Conservation (phyloP, 805 yeast species). For the Saccharomycopsis sp. region DNA sequence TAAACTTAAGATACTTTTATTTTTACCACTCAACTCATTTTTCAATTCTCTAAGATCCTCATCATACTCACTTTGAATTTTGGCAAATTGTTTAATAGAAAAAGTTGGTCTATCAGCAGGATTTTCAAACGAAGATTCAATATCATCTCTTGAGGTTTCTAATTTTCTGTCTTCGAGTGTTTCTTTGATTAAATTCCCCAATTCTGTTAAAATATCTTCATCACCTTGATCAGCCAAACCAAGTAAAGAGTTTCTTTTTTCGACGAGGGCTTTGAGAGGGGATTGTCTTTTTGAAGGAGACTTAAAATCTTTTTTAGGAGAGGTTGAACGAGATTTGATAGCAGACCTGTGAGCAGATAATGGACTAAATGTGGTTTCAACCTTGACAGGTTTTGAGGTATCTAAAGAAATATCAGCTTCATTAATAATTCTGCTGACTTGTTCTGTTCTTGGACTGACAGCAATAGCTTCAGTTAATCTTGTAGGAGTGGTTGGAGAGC, state of each 20-base stretch:
- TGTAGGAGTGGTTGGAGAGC: constrained; percentile 21
- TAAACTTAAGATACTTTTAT: constrained; percentile 6
- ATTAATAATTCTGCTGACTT: constrained; percentile 19
- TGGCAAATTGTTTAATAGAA: constrained; percentile 19
- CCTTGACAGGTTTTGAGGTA: constrained; percentile 13
- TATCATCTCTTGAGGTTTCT: background rate
- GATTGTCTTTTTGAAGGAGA: background rate
- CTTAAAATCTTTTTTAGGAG: background rate
- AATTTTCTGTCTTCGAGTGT: constrained; percentile 5
- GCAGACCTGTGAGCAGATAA: constrained; percentile 3
- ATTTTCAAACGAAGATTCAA: constrained; percentile 5
- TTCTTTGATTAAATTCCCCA: constrained; percentile 13
- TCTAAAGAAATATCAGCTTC: constrained; percentile 19
- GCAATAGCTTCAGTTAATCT: constrained; percentile 26
- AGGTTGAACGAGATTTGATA: background rate
- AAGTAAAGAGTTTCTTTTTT: constrained; percentile 5
- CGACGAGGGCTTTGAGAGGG: background rate
- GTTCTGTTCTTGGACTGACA: constrained; percentile 24
- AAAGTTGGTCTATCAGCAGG: constrained; percentile 17
- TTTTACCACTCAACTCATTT: constrained; percentile 16
- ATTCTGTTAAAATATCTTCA: constrained; percentile 16
- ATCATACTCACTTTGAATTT: constrained; percentile 19
- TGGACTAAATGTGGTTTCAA: constrained; percentile 14
- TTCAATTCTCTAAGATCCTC: constrained; percentile 14
- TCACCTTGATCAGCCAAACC: constrained; percentile 14